Base-by-base conservation (phyloP, 768 basidiomycete species). In the Podaxis sp. region DNA sequence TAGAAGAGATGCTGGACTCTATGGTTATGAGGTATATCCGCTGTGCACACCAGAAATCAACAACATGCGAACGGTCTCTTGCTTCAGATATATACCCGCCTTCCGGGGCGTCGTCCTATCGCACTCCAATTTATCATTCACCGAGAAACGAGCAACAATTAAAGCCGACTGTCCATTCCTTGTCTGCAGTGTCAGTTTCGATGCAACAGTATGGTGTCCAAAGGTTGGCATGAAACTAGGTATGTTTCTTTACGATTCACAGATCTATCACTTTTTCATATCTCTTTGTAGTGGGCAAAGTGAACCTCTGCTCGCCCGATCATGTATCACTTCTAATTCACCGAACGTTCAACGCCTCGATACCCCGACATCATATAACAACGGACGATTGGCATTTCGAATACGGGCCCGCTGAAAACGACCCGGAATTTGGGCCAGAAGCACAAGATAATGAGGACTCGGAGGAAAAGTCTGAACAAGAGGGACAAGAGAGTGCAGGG, bases 281-380 rank as follows among this genome's bases (percentile, higher is more conserved):
- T 37, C 11, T 33, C 12, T 33, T 43, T 60, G 25, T 65, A 96
- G 95, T 82, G 62, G 95, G 93, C n/a, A 90, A 86, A 68, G 83
- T 97, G 56, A 96, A 85, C 68, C 79, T 97, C 19, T 95, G 85
- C 67, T 96, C 95, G 2, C 94, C 94, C 0, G 94, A 96, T 70
- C 96, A 98, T 68, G 80, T 97, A 57, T 93, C 94, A 1, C 80
- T 98, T 15, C 90, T 98, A 37, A 81, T 95, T 2, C 92, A 95
- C 68, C 86, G 87, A 25, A 97, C 93, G 5, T 98, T 97, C 80
- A 98, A 98, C 73, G 90, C 92, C 17, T 96, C 96, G 19, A 95
- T 98, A 74, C 95, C 96, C 2, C 85, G 91, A 60, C 86, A 92
- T 70, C 94, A 97, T 72, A 94, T 98, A 66, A 92, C 93, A 2